phyloP scores from a whole-genome alignment of 2,329 filamentous ascomycete genomes.

The Ophiosphaerella herpotricha region DNA sequence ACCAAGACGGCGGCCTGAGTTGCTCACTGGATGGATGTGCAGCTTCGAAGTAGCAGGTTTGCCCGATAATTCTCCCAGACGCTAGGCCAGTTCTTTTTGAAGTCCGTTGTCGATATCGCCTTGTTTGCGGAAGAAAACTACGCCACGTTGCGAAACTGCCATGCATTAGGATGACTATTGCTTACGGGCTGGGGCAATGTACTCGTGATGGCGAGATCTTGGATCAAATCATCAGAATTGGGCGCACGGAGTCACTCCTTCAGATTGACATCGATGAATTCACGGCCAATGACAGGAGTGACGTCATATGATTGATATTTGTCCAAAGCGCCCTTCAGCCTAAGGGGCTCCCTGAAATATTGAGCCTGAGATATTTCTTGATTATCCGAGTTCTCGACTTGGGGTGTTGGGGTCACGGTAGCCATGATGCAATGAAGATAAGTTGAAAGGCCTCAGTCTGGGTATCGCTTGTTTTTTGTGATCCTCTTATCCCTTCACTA shows the following conservation, averaged over 20 bases:
- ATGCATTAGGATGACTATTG: not conserved
- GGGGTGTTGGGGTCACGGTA: conserved; percentile 5
- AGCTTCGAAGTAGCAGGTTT: conserved; percentile 61
- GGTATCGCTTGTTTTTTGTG: too few species aligned
- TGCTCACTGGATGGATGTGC: conserved; percentile 64
- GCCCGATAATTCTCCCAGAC: conserved; percentile 62
- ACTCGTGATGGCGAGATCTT: conserved; percentile 62
- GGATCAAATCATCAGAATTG: conserved; percentile 67
- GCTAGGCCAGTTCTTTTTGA: conserved; percentile 59
- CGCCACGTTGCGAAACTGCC: conserved; percentile 56
- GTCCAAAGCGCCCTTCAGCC: conserved; percentile 58
- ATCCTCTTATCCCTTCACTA: not conserved
- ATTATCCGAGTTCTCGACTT: not conserved
- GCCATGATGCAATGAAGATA: conserved; percentile 4
- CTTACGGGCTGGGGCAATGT: not conserved
- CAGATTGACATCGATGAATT: conserved; percentile 62
- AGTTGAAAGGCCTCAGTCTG: too few species aligned
- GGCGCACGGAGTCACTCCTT: conserved; percentile 66
- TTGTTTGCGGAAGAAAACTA: conserved; percentile 61
- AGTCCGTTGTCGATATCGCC: conserved; percentile 56
- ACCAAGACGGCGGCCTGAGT: conserved; percentile 51
- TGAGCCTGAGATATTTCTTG: not conserved
- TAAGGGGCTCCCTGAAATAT: conserved; percentile 17
- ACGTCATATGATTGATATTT: conserved; percentile 61
- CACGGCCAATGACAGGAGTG: conserved; percentile 66